These are phyloP conservation scores for Podosphaera xanthii DNA, from an alignment of 2,329 filamentous ascomycete species.

Conservation along the genomic window DNA sequence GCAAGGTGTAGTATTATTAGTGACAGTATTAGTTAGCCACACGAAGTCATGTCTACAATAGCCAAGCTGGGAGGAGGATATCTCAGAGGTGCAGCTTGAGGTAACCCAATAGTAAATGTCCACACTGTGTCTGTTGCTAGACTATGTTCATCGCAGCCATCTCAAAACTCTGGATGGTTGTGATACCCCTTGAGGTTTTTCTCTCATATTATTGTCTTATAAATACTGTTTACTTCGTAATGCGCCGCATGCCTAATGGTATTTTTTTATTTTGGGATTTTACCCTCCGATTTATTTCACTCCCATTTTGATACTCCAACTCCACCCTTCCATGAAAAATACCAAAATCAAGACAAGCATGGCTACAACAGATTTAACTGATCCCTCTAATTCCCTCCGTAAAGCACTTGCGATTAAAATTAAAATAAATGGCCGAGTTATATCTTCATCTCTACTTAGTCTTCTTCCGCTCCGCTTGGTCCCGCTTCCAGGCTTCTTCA, in stretches of 20 bases:
- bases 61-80: no score
- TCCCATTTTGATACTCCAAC: neutral
- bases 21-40: no score
- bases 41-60: no score
- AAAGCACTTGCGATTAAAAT: neutral
- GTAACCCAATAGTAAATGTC: no score
- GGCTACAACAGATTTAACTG: neutral
- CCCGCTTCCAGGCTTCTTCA: constrained; percentile 38
- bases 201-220: neutral
- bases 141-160: no score
- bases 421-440: neutral
- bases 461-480: constrained; percentile 14
- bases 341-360: neutral
- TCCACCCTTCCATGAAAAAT: constrained; percentile 2
- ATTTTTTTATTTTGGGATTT: neutral
- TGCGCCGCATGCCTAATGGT: neutral
- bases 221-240: neutral
- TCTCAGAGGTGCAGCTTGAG: no score
- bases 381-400: neutral
- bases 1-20: no score
- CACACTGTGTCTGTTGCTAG: no score
- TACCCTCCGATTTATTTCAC: neutral
- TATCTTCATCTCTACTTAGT: neutral
- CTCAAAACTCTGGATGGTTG: neutral
- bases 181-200: neutral